Evolutionary conservation across 169 alveolate species (phyloP).

Genomic region (Prorocentrum cordatum): DNA sequence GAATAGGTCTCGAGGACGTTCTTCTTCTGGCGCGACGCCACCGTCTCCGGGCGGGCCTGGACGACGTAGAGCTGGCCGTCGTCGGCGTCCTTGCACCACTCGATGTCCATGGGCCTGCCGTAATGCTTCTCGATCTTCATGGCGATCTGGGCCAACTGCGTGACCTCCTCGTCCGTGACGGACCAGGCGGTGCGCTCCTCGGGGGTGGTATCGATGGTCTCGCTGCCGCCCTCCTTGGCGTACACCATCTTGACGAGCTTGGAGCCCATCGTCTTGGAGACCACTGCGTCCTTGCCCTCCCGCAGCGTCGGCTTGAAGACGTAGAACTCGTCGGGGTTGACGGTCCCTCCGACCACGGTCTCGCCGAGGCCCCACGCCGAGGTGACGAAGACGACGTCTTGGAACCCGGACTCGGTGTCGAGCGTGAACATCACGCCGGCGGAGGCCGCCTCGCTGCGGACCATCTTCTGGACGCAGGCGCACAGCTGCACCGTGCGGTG

Average conservation of each 20-base stretch:
- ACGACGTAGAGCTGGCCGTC: constrained; percentile 59
- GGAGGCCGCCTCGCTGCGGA: constrained; percentile 65
- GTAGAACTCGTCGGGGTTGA: constrained; percentile 47
- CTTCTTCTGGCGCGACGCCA: constrained; percentile 50
- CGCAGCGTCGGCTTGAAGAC: constrained; percentile 64
- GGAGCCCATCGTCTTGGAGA: constrained; percentile 55
- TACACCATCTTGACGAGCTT: constrained; percentile 49
- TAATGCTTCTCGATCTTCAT: constrained; percentile 62
- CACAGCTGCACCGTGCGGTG: constrained; percentile 59
- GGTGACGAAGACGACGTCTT: constrained; percentile 52
- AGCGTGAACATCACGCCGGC: constrained; percentile 56
- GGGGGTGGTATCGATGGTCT: constrained; percentile 24
- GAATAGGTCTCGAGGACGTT: constrained; percentile 45
- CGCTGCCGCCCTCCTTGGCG: constrained; percentile 17
- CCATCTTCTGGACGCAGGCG: constrained; percentile 65
- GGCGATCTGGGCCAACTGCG: constrained; percentile 26
- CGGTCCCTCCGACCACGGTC: constrained; percentile 63
- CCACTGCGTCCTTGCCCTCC: constrained; percentile 50
- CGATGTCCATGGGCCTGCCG: constrained; percentile 64
- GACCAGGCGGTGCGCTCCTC: constrained; percentile 50
- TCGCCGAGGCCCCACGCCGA: constrained; percentile 49
- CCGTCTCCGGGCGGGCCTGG: constrained; percentile 48
- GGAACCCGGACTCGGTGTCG: constrained; percentile 63
- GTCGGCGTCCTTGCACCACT: constrained; percentile 51
- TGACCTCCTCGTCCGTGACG: constrained; percentile 38